Percentiles rank a stretch among this genome's conserved stretches.
These are phyloP conservation scores for Ascosphaera apis DNA, from an alignment of 2,329 filamentous ascomycete species.

Conservation along the genomic window DNA sequence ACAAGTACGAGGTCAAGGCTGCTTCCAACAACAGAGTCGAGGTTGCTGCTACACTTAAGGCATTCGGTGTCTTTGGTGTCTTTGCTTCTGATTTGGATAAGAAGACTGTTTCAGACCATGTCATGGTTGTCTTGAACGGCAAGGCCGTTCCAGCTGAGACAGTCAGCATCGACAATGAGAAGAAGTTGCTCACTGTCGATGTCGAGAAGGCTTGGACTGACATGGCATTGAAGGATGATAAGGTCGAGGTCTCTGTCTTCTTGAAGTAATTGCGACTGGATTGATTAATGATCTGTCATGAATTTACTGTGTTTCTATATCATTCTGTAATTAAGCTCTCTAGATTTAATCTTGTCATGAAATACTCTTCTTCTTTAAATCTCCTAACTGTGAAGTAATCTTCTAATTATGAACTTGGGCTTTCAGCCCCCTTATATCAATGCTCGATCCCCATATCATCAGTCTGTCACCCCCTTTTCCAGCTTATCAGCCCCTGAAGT, in stretches of 20 bases:
- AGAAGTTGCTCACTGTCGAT: not conserved
- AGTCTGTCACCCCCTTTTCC: no score
- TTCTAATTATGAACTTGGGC: no score
- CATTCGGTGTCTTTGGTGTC: constrained; percentile 46
- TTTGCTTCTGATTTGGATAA: constrained; percentile 49
- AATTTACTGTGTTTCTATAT: no score
- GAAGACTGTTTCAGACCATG: constrained; percentile 37
- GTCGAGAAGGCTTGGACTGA: constrained; percentile 1
- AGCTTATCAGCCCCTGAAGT: no score
- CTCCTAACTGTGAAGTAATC: no score
- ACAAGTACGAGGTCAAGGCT: constrained; percentile 35
- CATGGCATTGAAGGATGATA: not conserved
- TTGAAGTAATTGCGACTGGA: no score
- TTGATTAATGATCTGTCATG: no score
- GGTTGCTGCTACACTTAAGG: constrained; percentile 51
- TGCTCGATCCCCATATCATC: no score
- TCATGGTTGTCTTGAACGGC: constrained; percentile 55
- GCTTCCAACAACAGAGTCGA: constrained; percentile 36
- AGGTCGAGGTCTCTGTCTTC: not conserved
- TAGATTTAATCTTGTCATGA: no score
- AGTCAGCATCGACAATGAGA: not conserved
- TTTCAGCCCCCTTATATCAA: no score
- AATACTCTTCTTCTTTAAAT: no score
- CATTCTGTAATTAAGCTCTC: no score
- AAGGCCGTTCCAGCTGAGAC: constrained; percentile 34